These are phyloP conservation scores for Urochloa ruziziensis DNA, from an alignment of 176 grass and related monocot genomes.

Conservation along the genomic window DNA sequence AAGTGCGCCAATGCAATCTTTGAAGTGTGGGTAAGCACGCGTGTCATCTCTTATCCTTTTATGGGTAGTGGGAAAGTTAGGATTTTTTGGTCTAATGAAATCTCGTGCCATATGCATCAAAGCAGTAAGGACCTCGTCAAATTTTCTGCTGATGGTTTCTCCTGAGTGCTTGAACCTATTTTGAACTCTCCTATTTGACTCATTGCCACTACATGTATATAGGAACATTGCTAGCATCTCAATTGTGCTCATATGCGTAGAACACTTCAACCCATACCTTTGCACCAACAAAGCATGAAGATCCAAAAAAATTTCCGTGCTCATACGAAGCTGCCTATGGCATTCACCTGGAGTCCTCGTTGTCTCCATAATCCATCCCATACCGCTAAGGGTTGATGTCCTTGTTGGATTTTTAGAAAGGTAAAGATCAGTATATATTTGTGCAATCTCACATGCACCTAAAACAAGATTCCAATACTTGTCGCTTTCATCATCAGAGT, in stretches of 20 bases:
- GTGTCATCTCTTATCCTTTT: no score
- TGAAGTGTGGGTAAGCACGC: no score
- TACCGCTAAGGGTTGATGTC: not conserved
- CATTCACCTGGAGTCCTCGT: not conserved
- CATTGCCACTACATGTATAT: not conserved
- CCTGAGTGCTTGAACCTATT: not conserved
- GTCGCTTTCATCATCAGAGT: no score
- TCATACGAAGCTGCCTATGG: not conserved
- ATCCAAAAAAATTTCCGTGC: not conserved
- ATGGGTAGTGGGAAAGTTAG: no score
- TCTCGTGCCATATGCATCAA: not conserved
- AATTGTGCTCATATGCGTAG: not conserved
- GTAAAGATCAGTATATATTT: not conserved
- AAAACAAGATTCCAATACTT: no score
- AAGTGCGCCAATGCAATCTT: no score
- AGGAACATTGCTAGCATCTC: not conserved
- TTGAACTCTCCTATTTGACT: no score
- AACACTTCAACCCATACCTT: not conserved
- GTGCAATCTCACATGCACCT: no score
- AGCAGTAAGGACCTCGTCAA: not conserved
- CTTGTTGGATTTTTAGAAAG: not conserved
- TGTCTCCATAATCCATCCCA: not conserved
- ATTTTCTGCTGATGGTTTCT: not conserved
- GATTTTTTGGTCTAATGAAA: not conserved
- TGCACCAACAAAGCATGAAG: not conserved